Conservation (phyloP, 1,284 basidiomycete species). For the Cronartium ribicola region DNA sequence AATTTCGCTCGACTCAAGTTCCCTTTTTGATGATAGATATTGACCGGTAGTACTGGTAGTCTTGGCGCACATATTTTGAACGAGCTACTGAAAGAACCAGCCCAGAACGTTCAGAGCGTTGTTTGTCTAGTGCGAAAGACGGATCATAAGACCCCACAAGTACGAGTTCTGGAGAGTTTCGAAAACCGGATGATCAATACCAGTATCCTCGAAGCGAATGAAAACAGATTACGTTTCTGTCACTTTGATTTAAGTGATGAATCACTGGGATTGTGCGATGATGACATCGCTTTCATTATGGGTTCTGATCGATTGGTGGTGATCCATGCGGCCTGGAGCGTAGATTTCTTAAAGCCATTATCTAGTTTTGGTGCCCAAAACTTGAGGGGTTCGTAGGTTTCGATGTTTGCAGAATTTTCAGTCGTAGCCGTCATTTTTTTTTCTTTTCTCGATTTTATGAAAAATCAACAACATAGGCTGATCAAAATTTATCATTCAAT, state of each 20-base stretch:
- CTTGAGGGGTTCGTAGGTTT: not conserved
- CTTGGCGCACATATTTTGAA: conserved; percentile 46
- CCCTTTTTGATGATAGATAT: conserved; percentile 24
- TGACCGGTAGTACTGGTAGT: conserved; percentile 47
- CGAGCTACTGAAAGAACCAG: conserved; percentile 34
- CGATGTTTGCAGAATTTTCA: not conserved
- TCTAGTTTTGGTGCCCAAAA: conserved; percentile 44
- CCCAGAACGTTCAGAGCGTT: not conserved
- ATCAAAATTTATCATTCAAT: too few relatives aligned
- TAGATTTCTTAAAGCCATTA: conserved; percentile 47
- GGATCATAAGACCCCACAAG: not conserved
- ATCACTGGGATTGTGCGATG: conserved; percentile 43
- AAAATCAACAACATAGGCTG: too few relatives aligned
- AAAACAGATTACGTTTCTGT: conserved; percentile 1
- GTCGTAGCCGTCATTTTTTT: too few relatives aligned
- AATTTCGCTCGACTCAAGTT: conserved; percentile 5
- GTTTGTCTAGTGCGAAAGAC: not conserved
- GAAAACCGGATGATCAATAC: not conserved
- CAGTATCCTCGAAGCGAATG: not conserved
- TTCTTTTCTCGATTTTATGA: too few relatives aligned
- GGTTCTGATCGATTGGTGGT: conserved; percentile 18
- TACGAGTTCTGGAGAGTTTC: not conserved
- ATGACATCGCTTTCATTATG: not conserved
- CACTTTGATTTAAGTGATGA: conserved; percentile 40
- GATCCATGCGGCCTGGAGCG: conserved; percentile 47